Evolutionary conservation across 306 rosid genomes (phyloP).

Genomic region (Calophaca sinica): DNA sequence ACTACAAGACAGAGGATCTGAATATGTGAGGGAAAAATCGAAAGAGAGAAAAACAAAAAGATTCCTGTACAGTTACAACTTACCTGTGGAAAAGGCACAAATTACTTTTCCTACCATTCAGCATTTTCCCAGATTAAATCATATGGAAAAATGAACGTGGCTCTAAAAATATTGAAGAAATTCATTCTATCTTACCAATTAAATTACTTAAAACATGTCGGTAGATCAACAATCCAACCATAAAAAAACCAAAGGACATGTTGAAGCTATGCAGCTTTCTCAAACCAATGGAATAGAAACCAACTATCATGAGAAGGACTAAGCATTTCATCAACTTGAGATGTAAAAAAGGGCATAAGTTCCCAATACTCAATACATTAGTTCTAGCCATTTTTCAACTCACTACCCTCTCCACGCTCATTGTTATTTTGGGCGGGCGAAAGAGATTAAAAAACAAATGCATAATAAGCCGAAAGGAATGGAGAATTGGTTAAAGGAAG

Average conservation of each 20-base stretch:
- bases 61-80: not conserved
- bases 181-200: not conserved
- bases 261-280: conserved; percentile 30
- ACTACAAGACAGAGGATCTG: too few relatives aligned
- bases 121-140: not conserved
- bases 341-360: not conserved
- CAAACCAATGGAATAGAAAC: conserved; percentile 21
- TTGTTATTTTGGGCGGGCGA: conserved; percentile 6
- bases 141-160: conserved; percentile 1
- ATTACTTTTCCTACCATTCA: not conserved
- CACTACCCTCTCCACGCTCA: not conserved
- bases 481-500: too few relatives aligned
- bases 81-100: not conserved
- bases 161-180: conserved; percentile 19
- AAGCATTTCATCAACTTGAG: not conserved
- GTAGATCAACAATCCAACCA: too few relatives aligned
- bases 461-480: too few relatives aligned
- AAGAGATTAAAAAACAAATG: not conserved
- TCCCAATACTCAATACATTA: not conserved
- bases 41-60: too few relatives aligned
- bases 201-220: too few relatives aligned
- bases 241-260: too few relatives aligned
- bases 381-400: not conserved
- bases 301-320: not conserved
- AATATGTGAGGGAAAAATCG: too few relatives aligned